Base-by-base conservation (phyloP, 257 asterid genomes). In the Primulina huaijiensis region DNA sequence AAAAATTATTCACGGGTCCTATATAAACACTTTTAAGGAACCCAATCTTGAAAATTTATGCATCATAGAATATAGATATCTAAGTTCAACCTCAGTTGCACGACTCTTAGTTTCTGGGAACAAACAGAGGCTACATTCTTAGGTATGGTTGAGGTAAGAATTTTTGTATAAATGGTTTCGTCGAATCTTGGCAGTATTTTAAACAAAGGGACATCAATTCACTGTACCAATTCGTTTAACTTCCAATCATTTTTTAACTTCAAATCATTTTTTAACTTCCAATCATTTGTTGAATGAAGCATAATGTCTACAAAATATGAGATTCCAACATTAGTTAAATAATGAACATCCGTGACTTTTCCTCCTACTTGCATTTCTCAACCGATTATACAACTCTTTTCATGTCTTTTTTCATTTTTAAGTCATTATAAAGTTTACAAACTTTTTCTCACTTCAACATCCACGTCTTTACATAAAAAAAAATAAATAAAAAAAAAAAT, bases 241-340 rank as follows among this genome's bases (percentile, higher is more conserved):
- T 58, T 60, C 71, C 80, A 76, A 81, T 64, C 72, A 74, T 71
- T 80, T 64, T 30, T 16, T 65, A 65, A 21, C 1, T 21, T 21
- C 23, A 0, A 21, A 21, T 21, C 23, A 21, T 21, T 21, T 64
- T 30, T 16, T 65, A 65, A 21, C 1, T 21, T 21, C 23, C 23
- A 21, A 21, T 21, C 23, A 21, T 21, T 21, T 21, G 23, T 21
- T 21, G 23, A 21, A 21, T 21, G 23, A 21, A 21, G 23, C 23
- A 21, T 21, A 21, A 21, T 21, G 23, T 21, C 23, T 21, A 57
- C 59, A 75, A 63, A 11, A 40, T 17, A 68, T 60, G 60, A 77
- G 84, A 82, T 84, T 78, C 87, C 78, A 34, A 74, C 76, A 74
- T 58, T 68, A 59, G 65, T 64, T 71, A 59, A 76, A 76, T 75